phyloP scores from a whole-genome alignment of 2,329 filamentous ascomycete species.

The Macroventuria anomochaeta region DNA sequence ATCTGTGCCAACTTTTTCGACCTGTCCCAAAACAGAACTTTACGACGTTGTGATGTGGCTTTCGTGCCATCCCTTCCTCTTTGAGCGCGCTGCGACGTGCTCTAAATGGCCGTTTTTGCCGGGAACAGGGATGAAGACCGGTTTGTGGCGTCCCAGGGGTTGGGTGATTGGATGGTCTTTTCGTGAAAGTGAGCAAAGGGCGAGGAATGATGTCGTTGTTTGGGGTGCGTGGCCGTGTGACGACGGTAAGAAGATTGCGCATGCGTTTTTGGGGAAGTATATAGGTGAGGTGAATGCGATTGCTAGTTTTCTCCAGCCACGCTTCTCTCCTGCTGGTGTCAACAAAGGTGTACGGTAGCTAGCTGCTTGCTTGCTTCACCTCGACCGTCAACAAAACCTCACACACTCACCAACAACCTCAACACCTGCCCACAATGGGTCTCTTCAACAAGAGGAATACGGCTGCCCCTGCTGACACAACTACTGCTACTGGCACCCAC shows the following conservation, averaged over 20 bases:
- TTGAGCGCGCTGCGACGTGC: slow-evolving; percentile 5
- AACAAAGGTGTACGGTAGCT: slow-evolving; percentile 4
- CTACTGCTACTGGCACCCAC: slow-evolving; percentile 40
- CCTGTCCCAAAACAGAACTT: slow-evolving; percentile 3
- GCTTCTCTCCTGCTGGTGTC: background rate
- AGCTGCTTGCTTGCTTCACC: slow-evolving; percentile 13
- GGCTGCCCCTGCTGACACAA: slow-evolving; percentile 45
- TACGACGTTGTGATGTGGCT: slow-evolving; percentile 14
- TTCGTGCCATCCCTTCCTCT: slow-evolving; percentile 11
- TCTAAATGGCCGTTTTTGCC: slow-evolving; percentile 15
- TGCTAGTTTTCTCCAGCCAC: background rate
- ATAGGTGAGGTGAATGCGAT: slow-evolving; percentile 8
- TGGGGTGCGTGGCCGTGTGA: slow-evolving; percentile 5
- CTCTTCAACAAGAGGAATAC: slow-evolving; percentile 48
- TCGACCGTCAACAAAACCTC: background rate
- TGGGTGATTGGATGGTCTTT: slow-evolving; percentile 15
- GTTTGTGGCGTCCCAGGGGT: slow-evolving; percentile 37
- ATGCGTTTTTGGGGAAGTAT: background rate
- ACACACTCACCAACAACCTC: slow-evolving; percentile 7
- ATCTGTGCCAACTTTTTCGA: slow-evolving; percentile 16
- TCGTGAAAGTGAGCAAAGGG: slow-evolving; percentile 9
- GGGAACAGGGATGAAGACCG: slow-evolving; percentile 31
- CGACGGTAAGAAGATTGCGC: slow-evolving; percentile 3
- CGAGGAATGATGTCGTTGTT: slow-evolving; percentile 27
- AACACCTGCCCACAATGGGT: slow-evolving; percentile 37